These are phyloP conservation scores for Wallacemonas sp. DNA, from an alignment of 208 protist genomes.

Conservation along the genomic window DNA sequence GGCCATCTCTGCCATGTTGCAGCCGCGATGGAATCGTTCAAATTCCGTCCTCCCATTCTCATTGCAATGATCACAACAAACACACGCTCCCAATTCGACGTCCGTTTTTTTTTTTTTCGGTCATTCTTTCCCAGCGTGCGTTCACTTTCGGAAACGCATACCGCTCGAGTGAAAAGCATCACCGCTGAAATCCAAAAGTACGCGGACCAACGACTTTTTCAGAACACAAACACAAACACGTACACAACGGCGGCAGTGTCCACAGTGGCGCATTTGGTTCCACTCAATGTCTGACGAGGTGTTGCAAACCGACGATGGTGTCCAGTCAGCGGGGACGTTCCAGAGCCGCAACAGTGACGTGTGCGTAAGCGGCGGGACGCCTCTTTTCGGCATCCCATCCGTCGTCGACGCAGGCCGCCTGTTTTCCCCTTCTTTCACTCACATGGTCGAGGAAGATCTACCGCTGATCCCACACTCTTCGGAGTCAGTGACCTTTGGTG, in stretches of 20 bases:
- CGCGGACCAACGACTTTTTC: too few species aligned
- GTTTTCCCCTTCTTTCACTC: constrained; percentile 4
- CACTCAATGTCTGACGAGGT: too few species aligned
- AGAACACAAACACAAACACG: too few species aligned
- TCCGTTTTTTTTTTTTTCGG: not conserved
- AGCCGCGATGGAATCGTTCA: too few species aligned
- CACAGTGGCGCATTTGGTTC: too few species aligned
- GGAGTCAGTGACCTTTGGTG: constrained; percentile 28
- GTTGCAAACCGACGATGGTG: too few species aligned
- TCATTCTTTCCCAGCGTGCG: not conserved
- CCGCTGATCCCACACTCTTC: not conserved
- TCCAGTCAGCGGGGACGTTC: not conserved
- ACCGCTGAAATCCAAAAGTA: too few species aligned
- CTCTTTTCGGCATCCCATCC: not conserved
- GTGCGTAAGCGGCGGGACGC: not conserved
- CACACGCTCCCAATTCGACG: not conserved
- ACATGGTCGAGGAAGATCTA: not conserved
- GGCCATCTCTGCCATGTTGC: too few species aligned
- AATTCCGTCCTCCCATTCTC: not conserved
- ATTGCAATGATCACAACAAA: not conserved
- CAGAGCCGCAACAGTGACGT: not conserved
- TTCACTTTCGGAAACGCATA: too few species aligned
- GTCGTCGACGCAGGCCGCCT: not conserved
- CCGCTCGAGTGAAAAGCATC: too few species aligned
- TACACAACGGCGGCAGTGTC: too few species aligned